Conservation (phyloP, 768 basidiomycete genomes). For the Mycena belliarum region DNA sequence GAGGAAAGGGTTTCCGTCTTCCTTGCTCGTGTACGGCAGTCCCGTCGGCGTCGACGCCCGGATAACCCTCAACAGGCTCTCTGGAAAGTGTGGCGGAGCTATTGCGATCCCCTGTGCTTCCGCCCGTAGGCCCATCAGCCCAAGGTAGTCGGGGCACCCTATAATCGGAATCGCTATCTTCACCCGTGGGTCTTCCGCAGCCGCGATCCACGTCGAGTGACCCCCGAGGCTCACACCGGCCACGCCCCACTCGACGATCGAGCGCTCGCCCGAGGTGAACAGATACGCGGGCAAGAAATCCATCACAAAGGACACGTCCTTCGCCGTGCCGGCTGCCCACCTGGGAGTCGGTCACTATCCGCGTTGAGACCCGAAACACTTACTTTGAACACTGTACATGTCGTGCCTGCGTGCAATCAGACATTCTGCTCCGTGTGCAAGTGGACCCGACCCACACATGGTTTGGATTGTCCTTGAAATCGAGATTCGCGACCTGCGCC, state of each 20-base stretch:
- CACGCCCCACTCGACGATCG: conserved; percentile 67
- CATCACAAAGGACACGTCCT: conserved; percentile 79
- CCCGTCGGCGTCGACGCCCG: conserved; percentile 44
- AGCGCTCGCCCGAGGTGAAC: conserved; percentile 65
- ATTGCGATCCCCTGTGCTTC: conserved; percentile 40
- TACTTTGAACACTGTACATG: conserved; percentile 50
- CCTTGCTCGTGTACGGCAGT: conserved; percentile 40
- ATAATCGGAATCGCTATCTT: conserved; percentile 53
- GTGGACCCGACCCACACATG: conserved; percentile 38
- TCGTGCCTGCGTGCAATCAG: conserved; percentile 35
- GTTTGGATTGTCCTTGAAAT: conserved; percentile 38
- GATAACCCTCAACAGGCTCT: conserved; percentile 51
- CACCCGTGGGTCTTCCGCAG: conserved; percentile 33
- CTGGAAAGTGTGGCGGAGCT: conserved; percentile 58
- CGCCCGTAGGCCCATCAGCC: conserved; percentile 61
- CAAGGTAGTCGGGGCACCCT: conserved; percentile 71
- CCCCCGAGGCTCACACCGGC: conserved; percentile 83
- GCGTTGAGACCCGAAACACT: conserved; percentile 6
- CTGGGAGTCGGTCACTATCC: background rate
- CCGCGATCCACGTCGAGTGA: conserved; percentile 76
- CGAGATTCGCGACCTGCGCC: conserved; percentile 35
- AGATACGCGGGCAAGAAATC: conserved; percentile 77
- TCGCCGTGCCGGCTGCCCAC: conserved; percentile 58
- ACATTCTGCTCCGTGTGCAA: background rate
- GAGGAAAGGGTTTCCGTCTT: conserved; percentile 54